Evolutionary conservation across 1,139 yeast species (phyloP).

Genomic region (Yamadazyma taylorii): DNA sequence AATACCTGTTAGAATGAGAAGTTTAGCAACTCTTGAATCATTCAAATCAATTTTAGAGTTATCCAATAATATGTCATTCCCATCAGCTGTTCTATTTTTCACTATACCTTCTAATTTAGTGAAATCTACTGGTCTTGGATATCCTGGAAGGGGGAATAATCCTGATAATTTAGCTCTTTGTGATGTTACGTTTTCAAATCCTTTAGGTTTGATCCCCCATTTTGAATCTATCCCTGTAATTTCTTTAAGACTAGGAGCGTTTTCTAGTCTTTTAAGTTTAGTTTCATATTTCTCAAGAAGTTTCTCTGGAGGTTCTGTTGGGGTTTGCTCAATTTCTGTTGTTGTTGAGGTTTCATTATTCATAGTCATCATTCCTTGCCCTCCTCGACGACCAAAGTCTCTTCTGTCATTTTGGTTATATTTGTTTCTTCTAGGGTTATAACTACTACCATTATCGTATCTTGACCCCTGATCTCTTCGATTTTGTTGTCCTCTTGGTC

Average conservation of each 20-base stretch:
- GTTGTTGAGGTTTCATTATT: no score
- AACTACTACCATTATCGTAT: not conserved
- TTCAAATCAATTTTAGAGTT: constrained; percentile 50
- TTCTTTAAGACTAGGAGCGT: constrained; percentile 26
- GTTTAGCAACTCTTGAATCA: constrained; percentile 51
- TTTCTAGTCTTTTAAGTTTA: constrained; percentile 22
- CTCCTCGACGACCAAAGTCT: no score
- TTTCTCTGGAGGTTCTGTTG: constrained; percentile 17
- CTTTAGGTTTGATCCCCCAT: constrained; percentile 78
- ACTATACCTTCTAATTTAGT: constrained; percentile 53
- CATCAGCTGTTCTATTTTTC: constrained; percentile 39
- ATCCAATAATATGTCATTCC: constrained; percentile 39
- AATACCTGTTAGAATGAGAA: constrained; percentile 48
- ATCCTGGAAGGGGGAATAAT: constrained; percentile 74
- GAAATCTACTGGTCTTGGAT: constrained; percentile 56
- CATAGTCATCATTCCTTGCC: not conserved
- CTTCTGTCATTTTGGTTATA: no score
- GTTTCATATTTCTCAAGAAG: constrained; percentile 22
- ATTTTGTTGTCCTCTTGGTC: not conserved
- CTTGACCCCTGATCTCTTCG: not conserved
- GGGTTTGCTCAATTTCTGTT: no score
- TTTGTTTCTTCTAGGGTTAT: constrained; percentile 2
- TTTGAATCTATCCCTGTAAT: constrained; percentile 47
- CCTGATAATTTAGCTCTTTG: constrained; percentile 84
- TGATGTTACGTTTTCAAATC: constrained; percentile 75